Evolutionary conservation across 805 yeast species (phyloP).

Genomic region (Sungouiozyma intestinalis): DNA sequence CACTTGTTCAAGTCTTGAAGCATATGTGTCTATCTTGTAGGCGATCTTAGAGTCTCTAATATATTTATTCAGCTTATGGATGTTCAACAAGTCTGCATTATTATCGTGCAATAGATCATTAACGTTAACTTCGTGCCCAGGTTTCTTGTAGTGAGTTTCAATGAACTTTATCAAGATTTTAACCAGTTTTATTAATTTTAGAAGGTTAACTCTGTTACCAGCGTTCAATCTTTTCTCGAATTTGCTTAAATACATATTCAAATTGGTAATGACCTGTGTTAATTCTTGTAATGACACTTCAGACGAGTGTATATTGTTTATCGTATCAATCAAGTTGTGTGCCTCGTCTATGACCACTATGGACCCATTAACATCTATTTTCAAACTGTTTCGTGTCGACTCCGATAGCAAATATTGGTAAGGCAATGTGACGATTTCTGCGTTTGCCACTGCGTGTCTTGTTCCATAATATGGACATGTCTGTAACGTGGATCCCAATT

Average conservation of each 20-base stretch:
- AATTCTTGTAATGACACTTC: slow-evolving; percentile 44
- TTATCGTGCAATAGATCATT: slow-evolving; percentile 46
- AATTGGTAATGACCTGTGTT: slow-evolving; percentile 33
- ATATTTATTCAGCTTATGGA: slow-evolving; percentile 56
- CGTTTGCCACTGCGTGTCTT: slow-evolving; percentile 41
- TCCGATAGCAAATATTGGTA: slow-evolving; percentile 64
- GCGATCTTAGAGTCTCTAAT: slow-evolving; percentile 65
- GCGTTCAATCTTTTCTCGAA: slow-evolving; percentile 58
- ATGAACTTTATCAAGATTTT: slow-evolving; percentile 43
- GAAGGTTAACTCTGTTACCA: slow-evolving; percentile 58
- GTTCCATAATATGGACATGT: slow-evolving; percentile 80
- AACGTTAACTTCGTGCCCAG: slow-evolving; percentile 46
- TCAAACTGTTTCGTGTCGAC: slow-evolving; percentile 48
- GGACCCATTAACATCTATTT: slow-evolving; percentile 48
- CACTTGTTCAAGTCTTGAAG: slow-evolving; percentile 16
- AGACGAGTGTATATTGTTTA: slow-evolving; percentile 58
- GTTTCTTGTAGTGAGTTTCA: slow-evolving; percentile 24
- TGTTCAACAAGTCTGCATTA: slow-evolving; percentile 61
- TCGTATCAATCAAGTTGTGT: slow-evolving; percentile 74
- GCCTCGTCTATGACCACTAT: slow-evolving; percentile 86
- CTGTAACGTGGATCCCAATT: slow-evolving; percentile 43
- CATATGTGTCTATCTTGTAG: slow-evolving; percentile 67
- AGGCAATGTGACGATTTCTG: slow-evolving; percentile 78
- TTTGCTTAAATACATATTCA: slow-evolving; percentile 45
- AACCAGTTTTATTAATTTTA: slow-evolving; percentile 51